Base-by-base conservation (phyloP, 2,329 filamentous ascomycete genomes). In the Lithohypha guttulata region DNA sequence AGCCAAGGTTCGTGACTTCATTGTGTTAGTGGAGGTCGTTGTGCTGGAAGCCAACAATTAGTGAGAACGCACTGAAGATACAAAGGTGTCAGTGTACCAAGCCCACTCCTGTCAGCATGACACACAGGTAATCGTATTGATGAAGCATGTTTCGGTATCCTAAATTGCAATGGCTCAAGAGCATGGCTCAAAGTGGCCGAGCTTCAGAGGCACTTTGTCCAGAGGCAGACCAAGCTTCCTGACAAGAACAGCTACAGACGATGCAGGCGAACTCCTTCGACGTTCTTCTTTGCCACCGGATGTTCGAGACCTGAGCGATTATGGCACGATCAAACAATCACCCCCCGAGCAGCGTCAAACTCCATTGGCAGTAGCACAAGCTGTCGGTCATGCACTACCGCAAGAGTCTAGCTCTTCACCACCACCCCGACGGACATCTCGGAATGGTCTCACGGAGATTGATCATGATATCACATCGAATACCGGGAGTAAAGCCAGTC, bases 221-320 rank as follows among this genome's bases (percentile, higher is more conserved):
- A 42, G 50, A 38, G 52, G 52, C 32, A 46, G 54, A 50, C 60
- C 65, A 20, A 68, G 61, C 46, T 70, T 70, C 49, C 58, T 62
- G 34, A 54, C 64, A 14, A 57, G 61, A 13, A 60, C 64, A 15
- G 65, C 67, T 15, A 57, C 54, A 34, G 67, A 70, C 49, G 59
- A 62, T 37, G 57, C 58, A 28, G 59, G 61, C 39, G 63, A 66
- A 42, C 52, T 70, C 40, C 58, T 61, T 38, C 57, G 65, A 32
- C 59, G 63, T 10, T 55, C 42, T 25, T 59, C 57, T 8, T 41
- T 49, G 21, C 43, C 50, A 14, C 37, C n/a, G 23, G 32, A 23
- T 27, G 9, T 29, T n/a, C 13, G 18, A 6, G 8, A 17, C n/a
- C 13, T n/a, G 8, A n/a, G 13, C 22, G 25, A 37, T 15, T 28